Percentiles rank a stretch among this genome's conserved stretches.
phyloP scores from a whole-genome alignment of 2,329 filamentous ascomycete genomes.

The Dothideomycetidae sp. region DNA sequence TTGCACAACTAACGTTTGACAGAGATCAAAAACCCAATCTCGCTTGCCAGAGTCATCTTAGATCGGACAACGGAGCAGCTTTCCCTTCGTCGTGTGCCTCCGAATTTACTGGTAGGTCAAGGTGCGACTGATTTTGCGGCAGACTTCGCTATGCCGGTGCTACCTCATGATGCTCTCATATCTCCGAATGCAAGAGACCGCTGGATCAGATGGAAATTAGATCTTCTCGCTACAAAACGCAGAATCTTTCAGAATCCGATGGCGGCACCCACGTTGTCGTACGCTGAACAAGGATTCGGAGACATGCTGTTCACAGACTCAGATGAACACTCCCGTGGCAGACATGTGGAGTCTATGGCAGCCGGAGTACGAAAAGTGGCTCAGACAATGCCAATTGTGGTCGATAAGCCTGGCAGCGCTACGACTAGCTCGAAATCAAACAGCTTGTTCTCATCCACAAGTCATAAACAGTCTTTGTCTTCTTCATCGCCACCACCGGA shows the following conservation, averaged over 20 bases:
- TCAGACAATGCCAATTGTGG: conserved; percentile 21
- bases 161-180: conserved; percentile 65
- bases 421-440: conserved; percentile 1
- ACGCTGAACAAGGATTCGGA: background rate
- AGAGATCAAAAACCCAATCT: conserved; percentile 91
- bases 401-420: conserved; percentile 4
- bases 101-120: conserved; percentile 75
- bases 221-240: conserved; percentile 49
- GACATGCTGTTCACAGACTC: conserved; percentile 12
- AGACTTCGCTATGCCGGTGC: conserved; percentile 57
- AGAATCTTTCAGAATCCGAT: conserved; percentile 24
- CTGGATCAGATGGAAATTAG: conserved; percentile 60
- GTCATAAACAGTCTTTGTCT: conserved; percentile 3
- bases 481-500: conserved; percentile 15
- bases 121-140: conserved; percentile 79
- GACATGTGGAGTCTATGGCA: conserved; percentile 25
- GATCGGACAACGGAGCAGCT: conserved; percentile 62
- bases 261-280: conserved; percentile 11
- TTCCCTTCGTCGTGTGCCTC: conserved; percentile 78
- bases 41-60: conserved; percentile 68
- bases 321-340: conserved; percentile 22
- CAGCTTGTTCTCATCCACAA: background rate
- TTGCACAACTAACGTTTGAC: conserved; percentile 13
- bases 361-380: conserved; percentile 22
- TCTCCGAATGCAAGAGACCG: conserved; percentile 66